Evolutionary conservation across 2,329 filamentous ascomycete species (phyloP).

Genomic region (Epichloe sylvatica): DNA sequence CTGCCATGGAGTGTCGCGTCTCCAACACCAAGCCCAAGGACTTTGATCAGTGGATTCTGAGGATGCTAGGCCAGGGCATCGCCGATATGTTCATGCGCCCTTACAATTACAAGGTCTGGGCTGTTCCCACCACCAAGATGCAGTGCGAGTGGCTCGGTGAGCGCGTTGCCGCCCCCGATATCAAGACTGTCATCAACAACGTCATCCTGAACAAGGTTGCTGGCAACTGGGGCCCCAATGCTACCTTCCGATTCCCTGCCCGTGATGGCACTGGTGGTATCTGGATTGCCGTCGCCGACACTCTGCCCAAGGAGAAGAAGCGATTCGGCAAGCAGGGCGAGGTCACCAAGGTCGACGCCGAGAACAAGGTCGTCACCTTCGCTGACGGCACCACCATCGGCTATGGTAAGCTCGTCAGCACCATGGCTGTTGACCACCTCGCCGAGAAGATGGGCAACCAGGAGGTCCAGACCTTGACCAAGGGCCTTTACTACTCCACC

Average conservation of each 20-base stretch:
- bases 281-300: constrained; percentile 95
- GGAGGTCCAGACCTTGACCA: constrained; percentile 69
- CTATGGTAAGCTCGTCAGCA: constrained; percentile 87
- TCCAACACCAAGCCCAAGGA: constrained; percentile 84
- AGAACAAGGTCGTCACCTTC: constrained; percentile 69
- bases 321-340: constrained; percentile 73
- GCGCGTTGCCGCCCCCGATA: constrained; percentile 90
- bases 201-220: constrained; percentile 92
- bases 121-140: constrained; percentile 98
- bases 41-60: constrained; percentile 97
- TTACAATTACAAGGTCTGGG: constrained; percentile 99
- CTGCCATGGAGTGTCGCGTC: constrained; percentile 73
- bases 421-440: constrained; percentile 87
- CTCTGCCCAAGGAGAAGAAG: constrained; percentile 81
- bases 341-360: constrained; percentile 76
- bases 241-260: constrained; percentile 95
- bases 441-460: constrained; percentile 78
- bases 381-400: constrained; percentile 75
- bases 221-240: constrained; percentile 95
- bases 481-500: constrained; percentile 89
- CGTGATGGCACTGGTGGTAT: constrained; percentile 93
- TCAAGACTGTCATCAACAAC: constrained; percentile 88
- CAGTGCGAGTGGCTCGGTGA: constrained; percentile 98
- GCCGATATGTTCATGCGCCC: constrained; percentile 97
- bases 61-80: constrained; percentile 78